Evolutionary conservation across 352 stramenopile species (phyloP).

Genomic region (Pythium brassicae): DNA sequence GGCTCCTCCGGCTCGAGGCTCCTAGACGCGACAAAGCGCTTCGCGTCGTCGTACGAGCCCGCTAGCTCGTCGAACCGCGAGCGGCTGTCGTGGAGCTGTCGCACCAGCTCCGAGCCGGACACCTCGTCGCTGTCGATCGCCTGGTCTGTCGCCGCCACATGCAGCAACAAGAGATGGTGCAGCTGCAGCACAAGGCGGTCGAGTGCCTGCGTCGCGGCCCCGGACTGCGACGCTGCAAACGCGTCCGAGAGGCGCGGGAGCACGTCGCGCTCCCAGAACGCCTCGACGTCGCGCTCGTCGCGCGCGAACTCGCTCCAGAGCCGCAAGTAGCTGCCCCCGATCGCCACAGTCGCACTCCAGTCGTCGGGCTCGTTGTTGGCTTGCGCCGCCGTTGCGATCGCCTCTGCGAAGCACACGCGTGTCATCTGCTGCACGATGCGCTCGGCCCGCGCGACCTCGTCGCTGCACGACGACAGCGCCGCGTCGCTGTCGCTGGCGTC

Average conservation of each 20-base stretch:
- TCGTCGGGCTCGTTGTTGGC: not conserved
- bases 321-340: conserved; percentile 45
- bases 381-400: not conserved
- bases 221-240: not conserved
- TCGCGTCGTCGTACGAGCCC: conserved; percentile 8
- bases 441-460: not conserved
- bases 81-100: conserved; percentile 1
- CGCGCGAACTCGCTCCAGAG: conserved; percentile 25
- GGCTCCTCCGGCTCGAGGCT: conserved; percentile 5
- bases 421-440: conserved; percentile 30
- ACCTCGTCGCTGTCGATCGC: not conserved
- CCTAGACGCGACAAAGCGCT: conserved; percentile 11
- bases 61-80: conserved; percentile 2
- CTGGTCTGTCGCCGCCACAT: conserved; percentile 13
- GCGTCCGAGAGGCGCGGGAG: conserved; percentile 10
- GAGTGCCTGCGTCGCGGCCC: conserved; percentile 1
- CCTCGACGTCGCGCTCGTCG: conserved; percentile 23
- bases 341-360: conserved; percentile 28
- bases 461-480: not conserved
- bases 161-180: conserved; percentile 47
- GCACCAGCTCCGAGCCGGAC: not conserved
- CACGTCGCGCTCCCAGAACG: conserved; percentile 38
- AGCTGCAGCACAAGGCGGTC: conserved; percentile 20
- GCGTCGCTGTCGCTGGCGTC: conserved; percentile 4
- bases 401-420: conserved; percentile 32